Conservation (phyloP, 2,329 filamentous ascomycete species). For the Clonostachys sp. region DNA sequence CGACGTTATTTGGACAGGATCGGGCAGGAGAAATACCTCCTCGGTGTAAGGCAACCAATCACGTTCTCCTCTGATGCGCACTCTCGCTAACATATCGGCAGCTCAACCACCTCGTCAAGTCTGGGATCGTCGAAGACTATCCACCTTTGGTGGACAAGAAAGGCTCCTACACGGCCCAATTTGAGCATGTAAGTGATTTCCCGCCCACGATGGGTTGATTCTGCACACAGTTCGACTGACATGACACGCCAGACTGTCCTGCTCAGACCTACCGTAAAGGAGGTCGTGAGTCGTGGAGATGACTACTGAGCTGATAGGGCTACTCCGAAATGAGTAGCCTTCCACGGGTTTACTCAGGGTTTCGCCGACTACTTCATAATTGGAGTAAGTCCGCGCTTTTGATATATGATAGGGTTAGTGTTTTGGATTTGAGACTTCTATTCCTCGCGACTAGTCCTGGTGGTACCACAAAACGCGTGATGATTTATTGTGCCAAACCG, state of each 20-base stretch:
- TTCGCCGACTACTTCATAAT: no score
- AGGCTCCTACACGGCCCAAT: constrained; percentile 92
- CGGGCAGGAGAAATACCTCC: constrained; percentile 90
- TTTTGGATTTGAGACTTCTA: no score
- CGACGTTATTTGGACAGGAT: constrained; percentile 85
- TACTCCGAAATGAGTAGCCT: no score
- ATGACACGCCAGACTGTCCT: constrained; percentile 58
- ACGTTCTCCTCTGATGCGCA: not conserved
- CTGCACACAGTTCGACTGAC: constrained; percentile 1
- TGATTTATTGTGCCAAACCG: no score
- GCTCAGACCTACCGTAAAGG: constrained; percentile 75
- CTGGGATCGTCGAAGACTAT: constrained; percentile 84
- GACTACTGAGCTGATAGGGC: constrained; percentile 57
- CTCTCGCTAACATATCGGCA: constrained; percentile 23
- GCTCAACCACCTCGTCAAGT: constrained; percentile 81
- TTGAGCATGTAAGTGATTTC: constrained; percentile 72
- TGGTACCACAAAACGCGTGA: no score
- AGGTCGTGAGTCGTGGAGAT: constrained; percentile 81
- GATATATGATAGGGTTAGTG: no score
- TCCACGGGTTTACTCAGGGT: no score
- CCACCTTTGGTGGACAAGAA: constrained; percentile 87
- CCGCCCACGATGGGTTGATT: constrained; percentile 1
- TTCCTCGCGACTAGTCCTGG: no score
- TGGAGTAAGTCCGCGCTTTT: no score
- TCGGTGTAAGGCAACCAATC: constrained; percentile 58